phyloP scores from a whole-genome alignment of 2,329 filamentous ascomycete genomes.

The Pezicula carpinea region DNA sequence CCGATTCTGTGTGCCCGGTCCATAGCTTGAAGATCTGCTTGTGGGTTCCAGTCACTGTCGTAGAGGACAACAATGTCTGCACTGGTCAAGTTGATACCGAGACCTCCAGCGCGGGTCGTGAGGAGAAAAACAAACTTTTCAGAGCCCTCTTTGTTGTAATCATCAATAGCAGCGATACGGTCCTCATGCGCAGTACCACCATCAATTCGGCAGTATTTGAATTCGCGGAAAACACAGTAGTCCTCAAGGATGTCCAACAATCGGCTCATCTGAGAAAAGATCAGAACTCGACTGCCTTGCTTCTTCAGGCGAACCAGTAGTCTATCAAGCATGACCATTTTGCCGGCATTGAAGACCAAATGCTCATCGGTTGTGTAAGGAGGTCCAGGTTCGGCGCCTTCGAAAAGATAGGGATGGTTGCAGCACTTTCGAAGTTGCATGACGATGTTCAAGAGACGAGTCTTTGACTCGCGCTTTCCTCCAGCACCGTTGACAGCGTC shows the following conservation, averaged over 20 bases:
- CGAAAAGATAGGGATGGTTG: constrained; percentile 97
- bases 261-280: constrained; percentile 99
- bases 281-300: constrained; percentile 91
- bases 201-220: constrained; percentile 96
- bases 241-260: constrained; percentile 95
- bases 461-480: constrained; percentile 97
- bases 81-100: constrained; percentile 93
- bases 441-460: constrained; percentile 92
- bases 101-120: constrained; percentile 89
- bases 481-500: constrained; percentile 96
- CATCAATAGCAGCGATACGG: constrained; percentile 93
- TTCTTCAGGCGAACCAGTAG: constrained; percentile 76
- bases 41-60: constrained; percentile 98
- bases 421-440: constrained; percentile 99
- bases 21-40: constrained; percentile 98
- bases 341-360: constrained; percentile 85
- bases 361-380: constrained; percentile 98
- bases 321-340: constrained; percentile 96
- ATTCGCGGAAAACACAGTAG: constrained; percentile 93
- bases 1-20: constrained; percentile 97
- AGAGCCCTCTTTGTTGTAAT: constrained; percentile 93
- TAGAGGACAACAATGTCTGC: constrained; percentile 96
- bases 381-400: constrained; percentile 93
- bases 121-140: constrained; percentile 96
- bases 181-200: constrained; percentile 96